Percentiles rank a stretch among this genome's conserved stretches.
Conservation (phyloP, 129 eudicot genomes). For the Oenanthe sinensis region DNA sequence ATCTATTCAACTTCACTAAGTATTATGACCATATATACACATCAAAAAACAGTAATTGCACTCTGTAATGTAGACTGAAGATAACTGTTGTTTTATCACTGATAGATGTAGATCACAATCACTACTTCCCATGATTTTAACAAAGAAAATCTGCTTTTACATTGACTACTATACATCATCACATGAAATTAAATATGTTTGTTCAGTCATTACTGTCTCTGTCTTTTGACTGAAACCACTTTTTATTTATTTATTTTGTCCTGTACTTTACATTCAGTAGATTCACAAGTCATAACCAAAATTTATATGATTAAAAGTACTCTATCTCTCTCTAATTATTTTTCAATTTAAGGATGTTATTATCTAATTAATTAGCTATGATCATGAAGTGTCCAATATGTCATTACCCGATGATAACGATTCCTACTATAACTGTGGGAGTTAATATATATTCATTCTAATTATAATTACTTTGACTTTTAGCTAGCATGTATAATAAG, state of each 20-base stretch:
- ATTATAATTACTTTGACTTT: no score
- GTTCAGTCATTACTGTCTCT: not conserved
- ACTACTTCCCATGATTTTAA: not conserved
- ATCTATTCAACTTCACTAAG: not conserved
- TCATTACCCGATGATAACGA: not conserved
- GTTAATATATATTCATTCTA: no score
- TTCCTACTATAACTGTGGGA: no score
- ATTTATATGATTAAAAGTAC: no score
- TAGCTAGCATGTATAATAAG: no score
- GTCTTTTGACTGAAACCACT: not conserved
- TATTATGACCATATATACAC: not conserved
- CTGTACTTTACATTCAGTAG: not conserved
- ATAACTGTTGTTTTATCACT: slow-evolving; percentile 9
- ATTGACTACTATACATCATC: not conserved
- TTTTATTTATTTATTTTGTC: not conserved
- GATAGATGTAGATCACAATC: slow-evolving; percentile 4
- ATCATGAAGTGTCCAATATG: not conserved
- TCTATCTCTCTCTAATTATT: not conserved
- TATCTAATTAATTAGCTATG: not conserved
- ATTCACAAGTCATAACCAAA: not conserved
- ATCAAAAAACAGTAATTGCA: not conserved
- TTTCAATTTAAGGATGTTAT: not conserved
- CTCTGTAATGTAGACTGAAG: not conserved
- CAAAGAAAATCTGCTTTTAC: not conserved
- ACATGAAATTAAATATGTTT: not conserved